These are phyloP conservation scores for Candida multigemmis DNA, from an alignment of 805 yeast genomes.

Conservation along the genomic window DNA sequence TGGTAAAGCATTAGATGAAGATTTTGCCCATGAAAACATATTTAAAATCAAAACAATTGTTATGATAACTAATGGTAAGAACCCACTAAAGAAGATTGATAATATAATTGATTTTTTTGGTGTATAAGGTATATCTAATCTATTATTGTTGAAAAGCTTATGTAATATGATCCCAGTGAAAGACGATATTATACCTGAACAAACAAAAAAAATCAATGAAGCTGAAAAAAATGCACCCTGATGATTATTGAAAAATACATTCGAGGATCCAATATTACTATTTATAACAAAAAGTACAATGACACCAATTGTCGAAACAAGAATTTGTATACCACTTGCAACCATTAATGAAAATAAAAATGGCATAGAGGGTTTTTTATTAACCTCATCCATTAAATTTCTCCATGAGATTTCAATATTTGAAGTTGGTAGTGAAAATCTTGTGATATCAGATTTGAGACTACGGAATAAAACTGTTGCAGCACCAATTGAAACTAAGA, in stretches of 20 bases:
- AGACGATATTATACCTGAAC: conserved; percentile 71
- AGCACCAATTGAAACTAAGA: conserved; percentile 53
- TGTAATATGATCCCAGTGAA: conserved; percentile 58
- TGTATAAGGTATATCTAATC: conserved; percentile 16
- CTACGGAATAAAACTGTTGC: conserved; percentile 54
- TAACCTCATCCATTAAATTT: conserved; percentile 43
- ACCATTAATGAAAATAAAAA: conserved; percentile 45
- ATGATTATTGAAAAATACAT: conserved; percentile 53
- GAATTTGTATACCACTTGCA: conserved; percentile 69
- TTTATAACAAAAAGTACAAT: conserved; percentile 23
- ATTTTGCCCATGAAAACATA: conserved; percentile 65
- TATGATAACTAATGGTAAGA: conserved; percentile 40
- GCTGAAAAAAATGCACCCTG: conserved; percentile 60
- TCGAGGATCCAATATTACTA: conserved; percentile 26
- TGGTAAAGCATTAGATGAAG: conserved; percentile 70
- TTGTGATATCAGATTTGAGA: conserved; percentile 40
- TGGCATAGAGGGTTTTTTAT: conserved; percentile 40
- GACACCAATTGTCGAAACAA: conserved; percentile 57
- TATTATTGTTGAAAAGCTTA: conserved; percentile 40
- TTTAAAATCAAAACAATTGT: conserved; percentile 48
- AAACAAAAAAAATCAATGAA: conserved; percentile 49
- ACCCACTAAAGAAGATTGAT: conserved; percentile 24
- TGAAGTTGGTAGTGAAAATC: conserved; percentile 7
- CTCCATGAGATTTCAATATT: conserved; percentile 32
- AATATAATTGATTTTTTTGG: conserved; percentile 6